Evolutionary conservation across 257 asterid species (phyloP).

Genomic region (Nicotiana knightiana): DNA sequence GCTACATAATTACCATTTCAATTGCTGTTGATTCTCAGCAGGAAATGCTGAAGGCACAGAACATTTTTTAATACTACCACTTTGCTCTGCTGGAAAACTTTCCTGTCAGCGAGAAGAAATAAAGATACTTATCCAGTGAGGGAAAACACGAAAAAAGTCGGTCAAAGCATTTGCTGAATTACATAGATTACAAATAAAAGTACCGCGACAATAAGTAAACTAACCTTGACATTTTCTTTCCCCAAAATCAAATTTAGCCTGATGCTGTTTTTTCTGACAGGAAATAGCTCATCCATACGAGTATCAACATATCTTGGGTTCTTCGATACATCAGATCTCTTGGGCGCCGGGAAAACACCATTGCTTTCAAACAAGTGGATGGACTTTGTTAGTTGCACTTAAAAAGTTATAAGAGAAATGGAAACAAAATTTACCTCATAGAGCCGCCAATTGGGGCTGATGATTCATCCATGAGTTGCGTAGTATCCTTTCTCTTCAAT

Average conservation of each 20-base stretch:
- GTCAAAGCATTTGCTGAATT: background rate
- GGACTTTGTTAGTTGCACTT: background rate
- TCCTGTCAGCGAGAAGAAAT: conserved; percentile 42
- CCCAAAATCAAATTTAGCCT: conserved; percentile 40
- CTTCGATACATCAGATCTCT: conserved; percentile 42
- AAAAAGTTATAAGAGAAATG: conserved; percentile 5
- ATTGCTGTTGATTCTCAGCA: conserved; percentile 32
- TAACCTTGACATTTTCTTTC: conserved; percentile 58
- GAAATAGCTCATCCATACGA: conserved; percentile 58
- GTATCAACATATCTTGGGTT: conserved; percentile 45
- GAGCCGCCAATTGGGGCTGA: conserved; percentile 22
- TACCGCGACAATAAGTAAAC: background rate
- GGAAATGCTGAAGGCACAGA: conserved; percentile 26
- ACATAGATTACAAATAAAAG: background rate
- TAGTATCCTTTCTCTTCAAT: conserved; percentile 46
- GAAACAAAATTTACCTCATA: conserved; percentile 34
- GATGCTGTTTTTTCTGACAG: conserved; percentile 53
- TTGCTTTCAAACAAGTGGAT: conserved; percentile 32
- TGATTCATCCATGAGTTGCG: conserved; percentile 47
- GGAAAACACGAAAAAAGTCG: background rate
- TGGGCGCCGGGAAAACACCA: conserved; percentile 39
- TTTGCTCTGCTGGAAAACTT: conserved; percentile 21
- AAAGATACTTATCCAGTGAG: background rate
- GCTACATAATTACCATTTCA: conserved; percentile 33
- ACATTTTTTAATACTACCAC: conserved; percentile 23